Evolutionary conservation across 2,329 filamentous ascomycete species (phyloP), one percentile per base, ranked within the genome.

Genomic region (Diaporthe caulivora): DNA sequence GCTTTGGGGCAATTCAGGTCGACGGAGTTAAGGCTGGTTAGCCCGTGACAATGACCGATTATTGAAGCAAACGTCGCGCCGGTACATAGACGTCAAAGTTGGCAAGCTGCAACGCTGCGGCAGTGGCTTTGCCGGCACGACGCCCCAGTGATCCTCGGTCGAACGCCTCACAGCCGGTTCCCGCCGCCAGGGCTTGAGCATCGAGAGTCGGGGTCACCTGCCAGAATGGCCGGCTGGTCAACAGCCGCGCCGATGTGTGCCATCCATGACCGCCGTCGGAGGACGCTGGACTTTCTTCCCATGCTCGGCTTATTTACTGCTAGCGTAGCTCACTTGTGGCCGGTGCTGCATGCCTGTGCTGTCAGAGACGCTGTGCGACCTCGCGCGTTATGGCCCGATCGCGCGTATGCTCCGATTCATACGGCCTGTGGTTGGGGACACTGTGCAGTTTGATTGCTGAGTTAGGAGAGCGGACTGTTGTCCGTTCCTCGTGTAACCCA

Each of bases 111-210:
- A 53, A 71, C 69, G 62, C 62, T 67, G 62, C 62, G 69, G 69
- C 69, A 71, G 55, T 71, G 69, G 69, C 69, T 71, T 71, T 64
- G 47, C 69, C 69, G 69, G 47, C 62, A 71, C 69, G 69, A 42
- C 69, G 69, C 69, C 69, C 11, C 54, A 62, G 34, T 18, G 31
- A 49, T 54, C 55, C 44, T 71, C 69, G 69, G 55, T 71, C 55
- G 55, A 71, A 71, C 69, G 69, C 69, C 55, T 40, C 55, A n/a
- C 44, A 60, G 55, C 40, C 55, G 55, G 68, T 51, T 71, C 68
- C 68, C 68, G 68, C 68, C 40, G 57, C 55, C 57, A 70, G 57
- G 55, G 69, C 55, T 53, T 15, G 55, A 37, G 57, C 18, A 40
- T 40, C 6, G 31, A 53, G 44, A 40, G 34, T 42, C 47, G 40